A percentile compares a stretch with the other conserved stretches of the same genome.
Conservation (phyloP, 1,139 yeast genomes). For the Blastobotrys illinoisensis region DNA sequence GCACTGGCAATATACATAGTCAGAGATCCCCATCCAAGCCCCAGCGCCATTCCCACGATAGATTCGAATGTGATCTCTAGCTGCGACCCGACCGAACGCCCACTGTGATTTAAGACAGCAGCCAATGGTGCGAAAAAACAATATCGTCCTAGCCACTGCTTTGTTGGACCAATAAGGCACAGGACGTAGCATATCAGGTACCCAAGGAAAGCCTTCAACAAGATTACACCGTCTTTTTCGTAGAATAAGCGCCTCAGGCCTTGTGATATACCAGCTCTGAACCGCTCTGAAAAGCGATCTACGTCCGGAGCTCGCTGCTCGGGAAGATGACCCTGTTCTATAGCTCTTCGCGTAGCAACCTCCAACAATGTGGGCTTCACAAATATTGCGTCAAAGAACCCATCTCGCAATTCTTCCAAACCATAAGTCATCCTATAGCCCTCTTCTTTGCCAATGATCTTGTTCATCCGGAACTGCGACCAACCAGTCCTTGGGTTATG, state of each 20-base stretch:
- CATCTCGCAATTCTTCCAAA: constrained; percentile 42
- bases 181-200: constrained; percentile 37
- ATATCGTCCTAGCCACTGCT: constrained; percentile 40
- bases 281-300: constrained; percentile 8
- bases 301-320: constrained; percentile 8
- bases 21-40: constrained; percentile 42
- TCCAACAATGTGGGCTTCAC: constrained; percentile 30
- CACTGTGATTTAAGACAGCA: constrained; percentile 43
- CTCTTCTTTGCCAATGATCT: constrained; percentile 2
- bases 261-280: neutral
- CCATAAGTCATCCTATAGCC: constrained; percentile 23
- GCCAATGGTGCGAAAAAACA: constrained; percentile 40
- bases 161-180: constrained; percentile 37
- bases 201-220: constrained; percentile 37
- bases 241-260: neutral
- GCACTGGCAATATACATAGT: constrained; percentile 40
- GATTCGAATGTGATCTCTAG: constrained; percentile 42
- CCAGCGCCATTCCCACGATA: constrained; percentile 43
- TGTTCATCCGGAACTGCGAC: constrained; percentile 7
- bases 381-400: constrained; percentile 44
- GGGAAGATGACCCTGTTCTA: constrained; percentile 3
- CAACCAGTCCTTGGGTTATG: neutral
- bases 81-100: constrained; percentile 44
- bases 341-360: constrained; percentile 7
- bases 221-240: constrained; percentile 8